Evolutionary conservation across 2,329 filamentous ascomycete species (phyloP), one percentile per base, ranked within the genome.

Genomic region (Pseudogymnoascus destructans): DNA sequence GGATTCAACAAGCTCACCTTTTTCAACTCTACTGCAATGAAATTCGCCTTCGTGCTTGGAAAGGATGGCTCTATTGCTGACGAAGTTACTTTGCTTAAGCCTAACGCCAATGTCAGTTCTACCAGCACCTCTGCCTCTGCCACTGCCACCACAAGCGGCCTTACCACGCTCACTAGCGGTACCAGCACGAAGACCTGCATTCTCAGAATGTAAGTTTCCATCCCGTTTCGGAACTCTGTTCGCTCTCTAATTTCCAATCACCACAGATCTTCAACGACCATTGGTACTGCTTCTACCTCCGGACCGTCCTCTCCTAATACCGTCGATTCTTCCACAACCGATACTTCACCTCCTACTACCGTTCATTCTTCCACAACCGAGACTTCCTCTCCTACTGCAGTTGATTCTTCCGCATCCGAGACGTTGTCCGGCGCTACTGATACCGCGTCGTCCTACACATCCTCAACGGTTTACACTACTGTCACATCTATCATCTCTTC

Each of bases 1-100:
- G 76, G 77, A 5, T 76, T 77, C 63, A 75, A 70, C 66, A 77
- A 74, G 66, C 60, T 77, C 56, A 73, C 70, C 2, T 67, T 76
- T 21, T 65, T 72, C 36, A 74, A 73, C 57, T 67, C 70, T 3
- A 73, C 66, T 3, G 68, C 70, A 1, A 61, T 73, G 2, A 72
- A 70, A 13, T 78, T 73, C 72, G 66, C 74, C 57, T 77, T 75
- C 58, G 69, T 78, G 58, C 68, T 69, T 6, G 76, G 76, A 25
- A 66, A 68, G 25, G 70, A 69, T 57, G 70, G 70, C 52, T 69
- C 68, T 11, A 64, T 71, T 54, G 70, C 72, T 3, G 74, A 76
- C 62, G 64, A 67, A 17, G 60, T 76, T 30, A 70, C 63, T 15
- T 49, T 72, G 58, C 60, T 72, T 9, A 73, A 72, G 63, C 21